Percentiles rank a stretch among this genome's conserved stretches.
Conservation (phyloP, 1,284 basidiomycete species). For the Inonotus hispidus region DNA sequence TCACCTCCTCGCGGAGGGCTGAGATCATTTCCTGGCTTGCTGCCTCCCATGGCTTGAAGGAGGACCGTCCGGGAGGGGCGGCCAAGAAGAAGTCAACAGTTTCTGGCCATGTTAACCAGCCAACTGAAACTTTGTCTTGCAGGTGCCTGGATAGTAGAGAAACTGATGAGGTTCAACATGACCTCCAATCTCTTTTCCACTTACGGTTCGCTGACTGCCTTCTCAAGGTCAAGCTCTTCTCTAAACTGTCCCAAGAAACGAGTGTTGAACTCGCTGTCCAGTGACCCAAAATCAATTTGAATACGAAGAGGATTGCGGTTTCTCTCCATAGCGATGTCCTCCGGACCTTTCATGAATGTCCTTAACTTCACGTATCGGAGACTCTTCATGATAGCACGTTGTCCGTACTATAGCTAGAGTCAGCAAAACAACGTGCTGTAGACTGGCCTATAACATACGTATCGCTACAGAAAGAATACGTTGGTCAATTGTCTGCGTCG, state of each 20-base stretch:
- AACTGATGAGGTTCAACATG: not conserved
- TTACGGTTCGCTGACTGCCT: constrained; percentile 38
- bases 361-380: constrained; percentile 74
- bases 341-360: constrained; percentile 54
- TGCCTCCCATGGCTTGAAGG: constrained; percentile 53
- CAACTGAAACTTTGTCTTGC: constrained; percentile 48
- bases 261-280: constrained; percentile 46
- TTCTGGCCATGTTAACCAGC: constrained; percentile 57
- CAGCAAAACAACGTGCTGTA: not conserved
- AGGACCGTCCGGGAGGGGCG: constrained; percentile 43
- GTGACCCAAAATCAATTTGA: constrained; percentile 46
- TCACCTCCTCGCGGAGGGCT: constrained; percentile 41
- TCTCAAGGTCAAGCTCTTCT: constrained; percentile 34
- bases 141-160: constrained; percentile 28
- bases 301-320: constrained; percentile 57
- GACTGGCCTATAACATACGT: constrained; percentile 39
- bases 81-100: constrained; percentile 40
- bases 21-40: constrained; percentile 41
- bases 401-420: constrained; percentile 48
- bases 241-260: constrained; percentile 50
- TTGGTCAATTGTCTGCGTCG: constrained; percentile 1
- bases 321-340: constrained; percentile 49
- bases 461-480: constrained; percentile 39
- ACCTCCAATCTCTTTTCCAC: constrained; percentile 21
- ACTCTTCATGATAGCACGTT: constrained; percentile 62